A percentile compares a stretch with the other conserved stretches of the same genome.
These are phyloP conservation scores for Neofusicoccum parvum DNA, from an alignment of 2,329 filamentous ascomycete species.

Conservation along the genomic window DNA sequence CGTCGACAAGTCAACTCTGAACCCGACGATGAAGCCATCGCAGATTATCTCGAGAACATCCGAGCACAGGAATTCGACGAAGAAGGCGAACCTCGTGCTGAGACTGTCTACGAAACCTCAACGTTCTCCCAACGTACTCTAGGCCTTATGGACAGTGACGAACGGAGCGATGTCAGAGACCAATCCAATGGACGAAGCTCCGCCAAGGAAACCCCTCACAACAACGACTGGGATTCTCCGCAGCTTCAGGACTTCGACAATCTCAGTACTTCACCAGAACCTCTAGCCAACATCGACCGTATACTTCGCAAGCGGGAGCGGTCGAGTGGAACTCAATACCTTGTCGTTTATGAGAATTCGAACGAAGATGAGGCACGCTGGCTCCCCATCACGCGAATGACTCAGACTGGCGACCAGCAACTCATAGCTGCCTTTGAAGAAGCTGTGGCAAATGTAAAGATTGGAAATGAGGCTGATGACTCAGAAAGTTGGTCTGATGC, in stretches of 20 bases:
- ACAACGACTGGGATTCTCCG: conserved; percentile 46
- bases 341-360: conserved; percentile 52
- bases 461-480: conserved; percentile 25
- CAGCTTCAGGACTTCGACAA: conserved; percentile 52
- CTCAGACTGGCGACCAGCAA: conserved; percentile 27
- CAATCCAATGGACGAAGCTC: not conserved
- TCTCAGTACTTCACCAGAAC: conserved; percentile 54
- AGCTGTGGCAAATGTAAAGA: conserved; percentile 26
- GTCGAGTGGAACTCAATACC: conserved; percentile 51
- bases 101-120: conserved; percentile 24
- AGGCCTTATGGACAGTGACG: conserved; percentile 36
- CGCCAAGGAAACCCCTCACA: conserved; percentile 12
- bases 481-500: conserved; percentile 29
- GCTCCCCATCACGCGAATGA: conserved; percentile 42
- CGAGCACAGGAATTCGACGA: conserved; percentile 46
- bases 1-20: not conserved
- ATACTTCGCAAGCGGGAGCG: conserved; percentile 51
- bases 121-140: conserved; percentile 30
- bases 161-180: conserved; percentile 26
- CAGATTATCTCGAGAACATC: conserved; percentile 74
- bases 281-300: conserved; percentile 43
- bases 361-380: conserved; percentile 53
- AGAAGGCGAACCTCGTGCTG: conserved; percentile 25
- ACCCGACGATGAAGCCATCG: conserved; percentile 58
- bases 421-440: conserved; percentile 34